Percentiles rank a stretch among this genome's conserved stretches.
These are phyloP conservation scores for Tylopilus vinaceipallidus DNA, from an alignment of 768 basidiomycete genomes.

Conservation along the genomic window DNA sequence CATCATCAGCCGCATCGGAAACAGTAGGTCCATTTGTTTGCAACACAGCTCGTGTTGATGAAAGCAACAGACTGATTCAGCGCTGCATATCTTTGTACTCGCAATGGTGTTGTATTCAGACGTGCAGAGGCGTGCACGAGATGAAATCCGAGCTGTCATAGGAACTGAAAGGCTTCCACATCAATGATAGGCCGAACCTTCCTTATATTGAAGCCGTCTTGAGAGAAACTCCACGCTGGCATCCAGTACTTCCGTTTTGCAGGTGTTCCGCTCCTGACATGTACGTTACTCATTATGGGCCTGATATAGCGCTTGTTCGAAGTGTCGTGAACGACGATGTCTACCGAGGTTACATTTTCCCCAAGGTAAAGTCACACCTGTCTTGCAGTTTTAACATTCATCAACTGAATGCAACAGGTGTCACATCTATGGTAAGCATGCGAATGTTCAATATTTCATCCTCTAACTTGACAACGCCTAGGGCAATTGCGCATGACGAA, in stretches of 20 bases:
- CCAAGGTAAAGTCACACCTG: neutral
- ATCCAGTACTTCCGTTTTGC: conserved; percentile 9
- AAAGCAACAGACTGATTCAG: neutral
- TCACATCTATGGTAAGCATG: conserved; percentile 1
- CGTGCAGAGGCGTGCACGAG: conserved; percentile 2
- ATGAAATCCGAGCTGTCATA: neutral
- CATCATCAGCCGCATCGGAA: no score
- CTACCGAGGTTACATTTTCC: conserved; percentile 8
- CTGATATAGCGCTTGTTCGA: conserved; percentile 1
- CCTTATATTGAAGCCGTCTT: neutral
- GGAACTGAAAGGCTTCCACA: conserved; percentile 4
- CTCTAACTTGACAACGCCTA: no score
- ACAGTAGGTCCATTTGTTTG: no score
- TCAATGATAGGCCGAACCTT: neutral
- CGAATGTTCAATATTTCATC: neutral
- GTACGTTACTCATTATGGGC: neutral
- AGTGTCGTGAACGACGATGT: conserved; percentile 4
- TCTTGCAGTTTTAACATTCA: neutral
- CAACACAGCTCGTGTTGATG: no score
- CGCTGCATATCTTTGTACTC: neutral
- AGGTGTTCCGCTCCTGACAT: neutral
- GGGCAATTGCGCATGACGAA: conserved; percentile 4
- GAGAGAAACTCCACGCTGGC: conserved; percentile 5
- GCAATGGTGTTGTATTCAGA: conserved; percentile 8
- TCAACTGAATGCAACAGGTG: neutral